phyloP scores from a whole-genome alignment of 305 asterid genomes.

The Fraxinus latifolia region DNA sequence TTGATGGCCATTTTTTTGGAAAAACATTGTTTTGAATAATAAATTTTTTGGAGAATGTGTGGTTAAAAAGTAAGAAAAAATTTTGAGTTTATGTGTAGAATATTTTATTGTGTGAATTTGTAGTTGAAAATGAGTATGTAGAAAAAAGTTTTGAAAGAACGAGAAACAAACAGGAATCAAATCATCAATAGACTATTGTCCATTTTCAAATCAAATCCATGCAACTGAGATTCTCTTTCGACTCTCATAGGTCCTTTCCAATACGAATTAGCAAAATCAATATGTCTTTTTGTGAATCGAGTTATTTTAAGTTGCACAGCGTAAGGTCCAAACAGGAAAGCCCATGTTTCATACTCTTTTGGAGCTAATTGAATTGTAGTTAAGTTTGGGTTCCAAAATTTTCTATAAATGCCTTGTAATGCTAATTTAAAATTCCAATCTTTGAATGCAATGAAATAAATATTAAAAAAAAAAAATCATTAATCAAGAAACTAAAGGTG shows the following conservation, averaged over 20 bases:
- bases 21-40: no score
- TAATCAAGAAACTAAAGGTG: neutral
- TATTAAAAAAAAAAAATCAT: neutral
- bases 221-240: neutral
- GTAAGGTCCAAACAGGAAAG: neutral
- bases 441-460: neutral
- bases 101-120: no score
- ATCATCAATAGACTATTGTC: neutral
- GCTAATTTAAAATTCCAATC: neutral
- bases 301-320: neutral
- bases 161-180: no score
- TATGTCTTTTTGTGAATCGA: neutral
- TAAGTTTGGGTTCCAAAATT: neutral
- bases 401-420: neutral
- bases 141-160: no score
- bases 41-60: no score
- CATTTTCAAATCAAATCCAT: neutral
- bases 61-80: no score
- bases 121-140: no score
- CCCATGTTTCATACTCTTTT: neutral
- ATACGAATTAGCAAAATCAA: neutral
- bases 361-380: neutral
- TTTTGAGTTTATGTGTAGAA: no score
- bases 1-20: no score
- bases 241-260: neutral